Evolutionary conservation across 2,329 filamentous ascomycete genomes (phyloP), one percentile per base, ranked within the genome.

Genomic region (Aspergillus eucalypticola): DNA sequence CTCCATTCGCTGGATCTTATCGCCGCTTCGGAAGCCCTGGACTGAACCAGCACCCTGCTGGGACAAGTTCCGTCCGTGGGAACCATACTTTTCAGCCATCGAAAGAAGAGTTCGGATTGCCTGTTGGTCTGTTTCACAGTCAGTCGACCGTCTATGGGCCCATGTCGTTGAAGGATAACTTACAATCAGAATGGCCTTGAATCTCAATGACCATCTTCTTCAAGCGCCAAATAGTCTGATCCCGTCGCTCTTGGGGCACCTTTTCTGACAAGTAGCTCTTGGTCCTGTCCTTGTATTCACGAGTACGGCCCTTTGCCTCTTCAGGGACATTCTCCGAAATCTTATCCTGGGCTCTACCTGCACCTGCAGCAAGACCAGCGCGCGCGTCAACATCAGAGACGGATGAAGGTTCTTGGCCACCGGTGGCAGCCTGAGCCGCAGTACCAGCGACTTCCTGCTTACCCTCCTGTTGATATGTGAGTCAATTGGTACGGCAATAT

Each of bases 171-270:
- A 10, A 5, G 4, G 6, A 21, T 15, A 10, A 78, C 83, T 75
- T 77, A 87, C 85, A 99, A 71, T 99, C 94, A 60, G 91, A 86
- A 73, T 98, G 95, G 59, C 94, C 91, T 79, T 99, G 95, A 69
- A 96, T 92, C 78, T 99, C 95, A 49, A 97, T 88, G 41, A 99
- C 81, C 90, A 98, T 96, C 86, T 98, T 98, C 87, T 94, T 99
- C 67, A 99, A 79, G 39, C 95, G 90, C 85, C 88, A 96, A 69
- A 97, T 88, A 58, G 88, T 89, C 82, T 96, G 92, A 7, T 98
- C 92, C 62, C 93, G 92, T 61, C 95, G 92, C 76, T 98, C 93
- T 77, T 94, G 81, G 1, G 95, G 93, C 78, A 99, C 84, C 83
- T 98, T 99, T 71, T 88, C 85, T 68, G 86, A 84, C 58, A 97